These are phyloP conservation scores for Dipteronia dyeriana DNA, from an alignment of 345 rosid species.

Conservation along the genomic window DNA sequence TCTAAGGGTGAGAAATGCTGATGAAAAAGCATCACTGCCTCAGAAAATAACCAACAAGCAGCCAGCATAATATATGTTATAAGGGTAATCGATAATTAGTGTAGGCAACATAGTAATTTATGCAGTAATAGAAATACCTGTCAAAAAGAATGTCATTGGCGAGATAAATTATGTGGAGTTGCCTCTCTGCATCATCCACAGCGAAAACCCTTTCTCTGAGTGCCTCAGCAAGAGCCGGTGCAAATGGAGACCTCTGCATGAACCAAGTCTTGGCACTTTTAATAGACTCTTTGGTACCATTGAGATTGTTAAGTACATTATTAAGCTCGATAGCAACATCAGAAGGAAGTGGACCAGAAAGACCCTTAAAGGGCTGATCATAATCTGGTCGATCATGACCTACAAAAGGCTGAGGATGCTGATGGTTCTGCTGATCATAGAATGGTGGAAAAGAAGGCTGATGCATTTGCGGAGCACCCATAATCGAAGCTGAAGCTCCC, in stretches of 20 bases:
- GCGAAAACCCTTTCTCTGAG: conserved; percentile 80
- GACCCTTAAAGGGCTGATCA: conserved; percentile 77
- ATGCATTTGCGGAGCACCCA: conserved; percentile 69
- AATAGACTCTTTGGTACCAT: conserved; percentile 97
- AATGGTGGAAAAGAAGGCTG: conserved; percentile 77
- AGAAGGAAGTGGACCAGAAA: conserved; percentile 82
- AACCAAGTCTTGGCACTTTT: conserved; percentile 98
- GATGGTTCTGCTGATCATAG: conserved; percentile 81
- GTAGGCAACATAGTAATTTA: background rate
- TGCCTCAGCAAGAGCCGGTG: conserved; percentile 90
- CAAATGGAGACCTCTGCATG: conserved; percentile 96
- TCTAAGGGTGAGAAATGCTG: background rate
- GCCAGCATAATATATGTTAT: background rate
- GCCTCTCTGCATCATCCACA: conserved; percentile 93
- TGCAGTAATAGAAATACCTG: conserved; percentile 50
- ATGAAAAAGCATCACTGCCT: background rate
- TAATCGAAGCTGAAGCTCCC: conserved; percentile 47
- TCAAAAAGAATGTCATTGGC: conserved; percentile 98
- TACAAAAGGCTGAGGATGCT: conserved; percentile 60
- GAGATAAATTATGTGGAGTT: conserved; percentile 86
- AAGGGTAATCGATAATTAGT: background rate
- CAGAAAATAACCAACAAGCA: background rate
- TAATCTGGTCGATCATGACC: conserved; percentile 69
- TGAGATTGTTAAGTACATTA: conserved; percentile 70
- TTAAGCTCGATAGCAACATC: conserved; percentile 86